These are phyloP conservation scores for Phytomonas sp. DNA, from an alignment of 208 protist genomes.

Conservation along the genomic window DNA sequence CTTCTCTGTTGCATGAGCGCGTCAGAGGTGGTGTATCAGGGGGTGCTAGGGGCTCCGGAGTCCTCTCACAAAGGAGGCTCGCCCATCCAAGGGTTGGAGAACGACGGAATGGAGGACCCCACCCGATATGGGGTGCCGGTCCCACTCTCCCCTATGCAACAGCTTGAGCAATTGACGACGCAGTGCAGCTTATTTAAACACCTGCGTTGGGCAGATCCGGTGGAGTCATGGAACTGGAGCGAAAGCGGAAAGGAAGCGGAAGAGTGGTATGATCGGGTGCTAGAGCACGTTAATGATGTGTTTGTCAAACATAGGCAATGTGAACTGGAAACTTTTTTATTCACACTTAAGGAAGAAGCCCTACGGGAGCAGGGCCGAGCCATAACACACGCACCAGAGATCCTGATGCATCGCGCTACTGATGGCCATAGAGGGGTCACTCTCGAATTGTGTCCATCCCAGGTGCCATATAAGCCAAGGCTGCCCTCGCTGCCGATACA, in stretches of 20 bases:
- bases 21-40: slow-evolving; percentile 21
- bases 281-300: slow-evolving; percentile 13
- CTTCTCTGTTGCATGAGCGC: slow-evolving; percentile 35
- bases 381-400: slow-evolving; percentile 15
- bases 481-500: slow-evolving; percentile 42
- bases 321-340: background rate
- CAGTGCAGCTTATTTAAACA: background rate
- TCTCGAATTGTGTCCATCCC: slow-evolving; percentile 10
- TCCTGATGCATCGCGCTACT: slow-evolving; percentile 32
- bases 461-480: slow-evolving; percentile 3
- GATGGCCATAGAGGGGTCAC: slow-evolving; percentile 19
- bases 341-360: background rate
- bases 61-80: background rate
- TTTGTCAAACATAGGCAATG: background rate
- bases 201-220: slow-evolving; percentile 8
- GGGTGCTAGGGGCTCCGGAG: background rate
- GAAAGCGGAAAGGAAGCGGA: slow-evolving; percentile 16
- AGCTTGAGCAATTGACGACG: background rate
- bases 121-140: too few relatives aligned
- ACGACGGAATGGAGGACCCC: background rate
- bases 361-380: slow-evolving; percentile 4
- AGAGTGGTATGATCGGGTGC: slow-evolving; percentile 38
- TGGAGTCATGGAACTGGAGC: slow-evolving; percentile 31
- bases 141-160: background rate
- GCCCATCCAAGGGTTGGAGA: slow-evolving; percentile 4